Percentiles rank a stretch among this genome's conserved stretches.
Evolutionary conservation across 2,329 filamentous ascomycete genomes (phyloP).

Genomic region (Fusarium sp.): DNA sequence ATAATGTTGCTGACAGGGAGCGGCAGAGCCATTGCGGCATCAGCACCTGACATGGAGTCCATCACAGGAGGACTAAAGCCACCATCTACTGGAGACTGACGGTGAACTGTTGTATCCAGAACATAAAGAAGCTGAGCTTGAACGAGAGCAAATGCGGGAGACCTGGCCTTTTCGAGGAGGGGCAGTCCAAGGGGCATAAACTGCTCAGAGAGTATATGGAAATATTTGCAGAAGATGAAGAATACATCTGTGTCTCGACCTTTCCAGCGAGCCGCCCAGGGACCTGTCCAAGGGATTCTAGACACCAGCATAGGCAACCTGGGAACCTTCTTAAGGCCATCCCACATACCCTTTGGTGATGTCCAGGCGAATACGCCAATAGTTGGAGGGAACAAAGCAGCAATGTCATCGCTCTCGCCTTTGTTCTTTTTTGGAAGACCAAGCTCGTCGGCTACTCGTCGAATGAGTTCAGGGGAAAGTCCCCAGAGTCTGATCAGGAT

Average conservation of each 20-base stretch:
- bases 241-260: constrained; percentile 89
- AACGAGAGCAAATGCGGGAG: constrained; percentile 80
- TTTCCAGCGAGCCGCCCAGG: constrained; percentile 86
- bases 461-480: constrained; percentile 71
- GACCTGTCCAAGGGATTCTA: constrained; percentile 83
- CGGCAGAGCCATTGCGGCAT: constrained; percentile 71
- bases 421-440: constrained; percentile 65
- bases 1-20: constrained; percentile 73
- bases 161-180: constrained; percentile 65
- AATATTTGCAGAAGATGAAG: constrained; percentile 91
- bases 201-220: constrained; percentile 79
- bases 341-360: constrained; percentile 56
- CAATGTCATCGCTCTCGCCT: constrained; percentile 70
- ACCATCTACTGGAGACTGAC: constrained; percentile 66
- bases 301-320: constrained; percentile 72
- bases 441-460: constrained; percentile 75
- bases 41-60: constrained; percentile 61
- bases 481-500: constrained; percentile 84
- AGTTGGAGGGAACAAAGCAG: constrained; percentile 72
- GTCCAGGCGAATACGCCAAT: constrained; percentile 67
- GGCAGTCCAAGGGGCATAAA: constrained; percentile 67
- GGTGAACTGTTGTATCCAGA: constrained; percentile 84
- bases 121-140: constrained; percentile 83
- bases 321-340: constrained; percentile 71
- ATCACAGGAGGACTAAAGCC: constrained; percentile 52